Base-by-base conservation (phyloP, 2,329 filamentous ascomycete species). In the Botrytis byssoidea region DNA sequence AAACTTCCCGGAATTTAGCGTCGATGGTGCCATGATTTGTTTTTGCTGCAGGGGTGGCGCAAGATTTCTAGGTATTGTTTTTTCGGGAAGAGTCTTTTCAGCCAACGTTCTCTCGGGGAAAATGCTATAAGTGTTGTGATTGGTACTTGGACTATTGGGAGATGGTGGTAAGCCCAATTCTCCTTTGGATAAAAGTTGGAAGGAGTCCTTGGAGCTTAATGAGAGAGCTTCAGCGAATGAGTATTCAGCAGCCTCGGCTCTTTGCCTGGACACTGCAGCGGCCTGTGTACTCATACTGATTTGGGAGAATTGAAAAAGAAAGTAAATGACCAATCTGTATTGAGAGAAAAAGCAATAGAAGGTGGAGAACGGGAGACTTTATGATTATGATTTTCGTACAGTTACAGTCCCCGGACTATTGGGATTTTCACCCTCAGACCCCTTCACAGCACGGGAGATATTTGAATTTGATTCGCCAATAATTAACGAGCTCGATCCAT, bases 221-320 rank as follows among this genome's bases (percentile, higher is more conserved):
- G 57, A 46, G 46, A 72, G 51, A 48, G 71, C 63, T 48, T 72
- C 71, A 22, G 55, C 29, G 40, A 72, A 68, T 32, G 71, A 72
- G 48, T 68, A 69, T 51, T 72, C 71, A 22, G 35, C 40, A 22
- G 46, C 35, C n/a, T 72, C 71, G 25, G 63, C 25, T 51, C 40
- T 69, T 37, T 68, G 63, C 29, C 71, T 72, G 12, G 40, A 40
- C 10, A 60, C 40, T 51, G 71, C 63, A 60, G 40, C 32, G 12
- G 22, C 32, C 42, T 72, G 71, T 25, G 71, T 29, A 42, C 42
- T 72, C 71, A 72, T 72, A 32, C 51, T 72, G 44, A 32, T 65
- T 40, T 42, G n/a, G 44, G 32, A 25, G 42, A 35, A 40, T 5
- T 51, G 70, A 65, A 51, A 9, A 48, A 3, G 16, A 55, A 55